Evolutionary conservation across 2,329 filamentous ascomycete species (phyloP).

Genomic region (Pseudogymnoascus verrucosus): DNA sequence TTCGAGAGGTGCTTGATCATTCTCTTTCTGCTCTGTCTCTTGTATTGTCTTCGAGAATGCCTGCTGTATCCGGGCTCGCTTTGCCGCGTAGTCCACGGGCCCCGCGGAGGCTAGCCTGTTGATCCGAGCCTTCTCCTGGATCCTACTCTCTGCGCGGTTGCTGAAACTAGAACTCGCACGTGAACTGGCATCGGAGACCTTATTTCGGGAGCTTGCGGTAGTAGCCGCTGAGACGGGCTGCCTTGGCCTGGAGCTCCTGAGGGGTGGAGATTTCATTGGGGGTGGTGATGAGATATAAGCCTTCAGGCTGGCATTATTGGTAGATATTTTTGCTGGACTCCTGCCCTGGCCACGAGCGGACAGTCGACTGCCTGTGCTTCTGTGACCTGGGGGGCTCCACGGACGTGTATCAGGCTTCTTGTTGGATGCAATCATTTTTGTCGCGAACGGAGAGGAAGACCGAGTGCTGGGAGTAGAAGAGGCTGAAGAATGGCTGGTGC

Average conservation of each 20-base stretch:
- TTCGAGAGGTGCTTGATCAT: not conserved
- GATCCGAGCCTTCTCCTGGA: slow-evolving; percentile 30
- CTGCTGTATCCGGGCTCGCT: slow-evolving; percentile 72
- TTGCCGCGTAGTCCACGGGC: slow-evolving; percentile 76
- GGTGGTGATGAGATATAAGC: slow-evolving; percentile 65
- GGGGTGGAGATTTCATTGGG: slow-evolving; percentile 66
- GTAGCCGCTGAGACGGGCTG: slow-evolving; percentile 69
- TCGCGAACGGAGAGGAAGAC: slow-evolving; percentile 46
- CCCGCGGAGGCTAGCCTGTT: slow-evolving; percentile 51
- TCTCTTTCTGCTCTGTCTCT: slow-evolving; percentile 54
- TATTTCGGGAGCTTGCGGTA: slow-evolving; percentile 62
- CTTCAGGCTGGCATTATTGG: slow-evolving; percentile 52
- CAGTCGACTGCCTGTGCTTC: slow-evolving; percentile 26
- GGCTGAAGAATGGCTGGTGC: slow-evolving; percentile 34
- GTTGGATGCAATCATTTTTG: slow-evolving; percentile 36
- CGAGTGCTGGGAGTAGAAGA: slow-evolving; percentile 45
- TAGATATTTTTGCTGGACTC: slow-evolving; percentile 17
- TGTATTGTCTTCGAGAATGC: slow-evolving; percentile 80
- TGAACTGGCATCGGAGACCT: slow-evolving; percentile 29
- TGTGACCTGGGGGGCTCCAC: slow-evolving; percentile 22
- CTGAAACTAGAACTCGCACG: slow-evolving; percentile 8
- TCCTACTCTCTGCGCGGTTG: slow-evolving; percentile 24
- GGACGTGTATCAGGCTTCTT: slow-evolving; percentile 24
- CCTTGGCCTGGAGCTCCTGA: slow-evolving; percentile 75
- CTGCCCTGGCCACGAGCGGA: slow-evolving; percentile 20